Conservation (phyloP, 306 rosid genomes). For the Macrotyloma uniflorum region DNA sequence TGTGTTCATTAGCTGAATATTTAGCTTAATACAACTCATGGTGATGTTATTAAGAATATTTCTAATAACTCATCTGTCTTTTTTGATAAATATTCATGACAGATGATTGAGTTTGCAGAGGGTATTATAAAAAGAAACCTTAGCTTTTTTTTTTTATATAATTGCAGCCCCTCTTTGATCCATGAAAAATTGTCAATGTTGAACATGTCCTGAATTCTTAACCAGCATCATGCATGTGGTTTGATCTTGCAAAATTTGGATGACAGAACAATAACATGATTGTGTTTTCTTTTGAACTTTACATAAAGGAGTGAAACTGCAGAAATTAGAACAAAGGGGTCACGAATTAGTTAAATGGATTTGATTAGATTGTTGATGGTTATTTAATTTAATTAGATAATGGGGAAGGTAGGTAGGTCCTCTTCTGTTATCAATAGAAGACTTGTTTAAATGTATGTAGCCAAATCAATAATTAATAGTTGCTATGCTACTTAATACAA, state of each 20-base stretch:
- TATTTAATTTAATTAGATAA: not conserved
- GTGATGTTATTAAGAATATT: no score
- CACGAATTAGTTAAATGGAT: constrained; percentile 1
- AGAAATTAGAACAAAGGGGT: not conserved
- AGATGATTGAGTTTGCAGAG: not conserved
- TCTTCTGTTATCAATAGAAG: no score
- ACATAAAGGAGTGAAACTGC: not conserved
- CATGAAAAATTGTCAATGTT: not conserved
- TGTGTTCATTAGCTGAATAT: no score
- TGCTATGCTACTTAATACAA: not conserved
- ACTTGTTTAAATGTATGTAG: not conserved
- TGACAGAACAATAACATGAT: not conserved
- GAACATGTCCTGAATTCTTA: not conserved
- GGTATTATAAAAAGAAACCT: not conserved
- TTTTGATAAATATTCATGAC: not conserved
- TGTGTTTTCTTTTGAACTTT: not conserved
- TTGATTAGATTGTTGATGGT: not conserved
- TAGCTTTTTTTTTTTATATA: no score
- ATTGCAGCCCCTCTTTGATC: no score
- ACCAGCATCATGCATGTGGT: not conserved
- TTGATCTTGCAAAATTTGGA: constrained; percentile 10
- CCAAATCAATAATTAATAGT: not conserved
- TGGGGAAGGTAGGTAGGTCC: not conserved
- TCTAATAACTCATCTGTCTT: not conserved
- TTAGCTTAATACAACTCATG: no score